phyloP scores from a whole-genome alignment of 805 yeast species.

The Starmerella asiatica region DNA sequence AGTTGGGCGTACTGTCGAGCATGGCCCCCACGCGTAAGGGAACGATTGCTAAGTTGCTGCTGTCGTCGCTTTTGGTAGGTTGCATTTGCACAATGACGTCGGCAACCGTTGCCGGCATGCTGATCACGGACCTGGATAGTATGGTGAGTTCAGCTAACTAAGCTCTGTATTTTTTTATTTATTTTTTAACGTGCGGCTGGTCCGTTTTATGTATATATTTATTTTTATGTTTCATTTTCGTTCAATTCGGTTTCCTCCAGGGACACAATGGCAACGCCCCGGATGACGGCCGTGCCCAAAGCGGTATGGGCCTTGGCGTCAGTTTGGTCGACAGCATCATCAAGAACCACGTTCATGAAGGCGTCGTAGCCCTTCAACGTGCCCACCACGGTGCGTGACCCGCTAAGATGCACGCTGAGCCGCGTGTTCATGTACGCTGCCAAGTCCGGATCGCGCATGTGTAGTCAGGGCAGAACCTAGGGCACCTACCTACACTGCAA shows the following conservation, averaged over 20 bases:
- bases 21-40: slow-evolving; percentile 39
- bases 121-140: slow-evolving; percentile 35
- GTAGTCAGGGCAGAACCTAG: not conserved
- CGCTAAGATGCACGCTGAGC: slow-evolving; percentile 61
- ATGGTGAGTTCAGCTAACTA: slow-evolving; percentile 9
- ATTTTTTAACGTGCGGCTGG: not conserved
- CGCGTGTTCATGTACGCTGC: slow-evolving; percentile 66
- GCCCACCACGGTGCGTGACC: slow-evolving; percentile 67
- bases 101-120: slow-evolving; percentile 53
- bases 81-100: slow-evolving; percentile 41
- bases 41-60: slow-evolving; percentile 35
- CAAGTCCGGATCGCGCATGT: slow-evolving; percentile 25
- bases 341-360: slow-evolving; percentile 57
- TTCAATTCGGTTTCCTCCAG: slow-evolving; percentile 29
- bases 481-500: too few species aligned
- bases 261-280: slow-evolving; percentile 69
- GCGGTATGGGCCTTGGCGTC: slow-evolving; percentile 37
- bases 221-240: not conserved
- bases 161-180: not conserved
- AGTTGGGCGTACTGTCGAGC: slow-evolving; percentile 45
- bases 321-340: slow-evolving; percentile 53
- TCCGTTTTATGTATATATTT: not conserved
- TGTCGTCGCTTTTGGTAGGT: slow-evolving; percentile 41
- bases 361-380: slow-evolving; percentile 73
- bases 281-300: slow-evolving; percentile 53